These are phyloP conservation scores for Termitomyces sp. DNA, from an alignment of 768 basidiomycete species.

Conservation along the genomic window DNA sequence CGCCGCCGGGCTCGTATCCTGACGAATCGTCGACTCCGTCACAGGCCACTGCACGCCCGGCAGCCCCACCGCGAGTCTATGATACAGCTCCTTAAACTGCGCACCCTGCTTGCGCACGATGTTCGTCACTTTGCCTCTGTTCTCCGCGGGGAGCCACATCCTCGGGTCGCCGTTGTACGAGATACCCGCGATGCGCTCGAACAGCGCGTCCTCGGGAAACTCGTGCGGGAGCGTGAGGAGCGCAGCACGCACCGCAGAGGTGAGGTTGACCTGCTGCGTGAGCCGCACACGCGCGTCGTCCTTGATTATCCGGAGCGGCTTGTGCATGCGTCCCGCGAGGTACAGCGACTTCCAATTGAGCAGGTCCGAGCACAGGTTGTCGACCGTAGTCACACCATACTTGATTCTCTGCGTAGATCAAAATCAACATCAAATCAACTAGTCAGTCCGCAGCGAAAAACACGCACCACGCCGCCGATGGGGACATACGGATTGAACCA, in stretches of 20 bases:
- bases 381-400: slow-evolving; percentile 92
- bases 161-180: slow-evolving; percentile 89
- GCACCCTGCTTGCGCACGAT: slow-evolving; percentile 79
- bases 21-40: slow-evolving; percentile 50
- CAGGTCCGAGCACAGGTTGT: slow-evolving; percentile 84
- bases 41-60: slow-evolving; percentile 76
- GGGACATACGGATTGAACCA: slow-evolving; percentile 96
- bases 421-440: too few relatives aligned
- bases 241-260: slow-evolving; percentile 85
- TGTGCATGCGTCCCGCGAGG: slow-evolving; percentile 94
- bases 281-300: slow-evolving; percentile 90
- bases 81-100: slow-evolving; percentile 88
- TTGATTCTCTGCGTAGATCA: slow-evolving; percentile 96
- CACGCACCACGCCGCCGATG: slow-evolving; percentile 77
- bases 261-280: slow-evolving; percentile 91
- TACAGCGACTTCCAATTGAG: slow-evolving; percentile 93
- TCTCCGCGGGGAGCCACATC: slow-evolving; percentile 93
- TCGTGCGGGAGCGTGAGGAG: slow-evolving; percentile 79
- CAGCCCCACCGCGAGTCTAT: slow-evolving; percentile 67
- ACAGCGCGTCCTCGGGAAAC: slow-evolving; percentile 81
- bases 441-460: not conserved
- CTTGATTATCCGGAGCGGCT: slow-evolving; percentile 89
- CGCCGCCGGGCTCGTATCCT: slow-evolving; percentile 68
- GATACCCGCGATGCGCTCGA: slow-evolving; percentile 79
- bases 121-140: slow-evolving; percentile 89